These are phyloP conservation scores for Phylloporus sp. DNA, from an alignment of 768 basidiomycete species.

Conservation along the genomic window DNA sequence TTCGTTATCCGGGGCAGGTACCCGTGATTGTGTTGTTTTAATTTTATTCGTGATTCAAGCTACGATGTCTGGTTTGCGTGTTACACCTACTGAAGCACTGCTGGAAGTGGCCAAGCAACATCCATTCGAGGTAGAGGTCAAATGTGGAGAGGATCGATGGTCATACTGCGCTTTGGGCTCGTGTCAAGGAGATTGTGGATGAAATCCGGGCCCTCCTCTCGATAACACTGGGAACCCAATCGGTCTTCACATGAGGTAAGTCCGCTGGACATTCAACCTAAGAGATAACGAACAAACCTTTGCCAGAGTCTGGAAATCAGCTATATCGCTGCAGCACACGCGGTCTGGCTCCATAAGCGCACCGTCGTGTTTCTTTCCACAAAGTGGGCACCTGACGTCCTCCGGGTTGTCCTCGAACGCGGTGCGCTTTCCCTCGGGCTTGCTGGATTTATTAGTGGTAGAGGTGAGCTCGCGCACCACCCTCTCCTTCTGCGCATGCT, in stretches of 20 bases:
- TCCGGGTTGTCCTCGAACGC: conserved; percentile 16
- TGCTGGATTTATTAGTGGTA: no score
- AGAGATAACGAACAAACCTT: not conserved
- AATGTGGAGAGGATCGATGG: conserved; percentile 20
- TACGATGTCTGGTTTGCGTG: conserved; percentile 13
- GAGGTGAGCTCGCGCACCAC: no score
- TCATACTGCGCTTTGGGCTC: conserved; percentile 33
- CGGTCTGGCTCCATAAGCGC: conserved; percentile 27
- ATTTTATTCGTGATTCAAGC: not conserved
- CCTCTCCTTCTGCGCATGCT: no score
- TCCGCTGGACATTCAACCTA: not conserved
- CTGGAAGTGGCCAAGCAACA: conserved; percentile 28
- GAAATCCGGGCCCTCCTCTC: conserved; percentile 8
- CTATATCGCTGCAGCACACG: conserved; percentile 29
- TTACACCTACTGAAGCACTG: conserved; percentile 30
- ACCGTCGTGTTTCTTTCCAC: conserved; percentile 28
- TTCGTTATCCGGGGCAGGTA: conserved; percentile 17
- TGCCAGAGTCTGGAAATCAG: conserved; percentile 27
- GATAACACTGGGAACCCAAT: conserved; percentile 15
- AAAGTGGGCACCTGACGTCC: conserved; percentile 29
- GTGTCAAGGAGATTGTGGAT: conserved; percentile 26
- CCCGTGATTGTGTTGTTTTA: conserved; percentile 6
- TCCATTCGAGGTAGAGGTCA: conserved; percentile 22
- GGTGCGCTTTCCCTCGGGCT: no score
- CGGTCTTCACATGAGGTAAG: conserved; percentile 28